A percentile compares a stretch with the other conserved stretches of the same genome.
Conservation (phyloP, 2,329 filamentous ascomycete genomes). For the Calycina herbarum region DNA sequence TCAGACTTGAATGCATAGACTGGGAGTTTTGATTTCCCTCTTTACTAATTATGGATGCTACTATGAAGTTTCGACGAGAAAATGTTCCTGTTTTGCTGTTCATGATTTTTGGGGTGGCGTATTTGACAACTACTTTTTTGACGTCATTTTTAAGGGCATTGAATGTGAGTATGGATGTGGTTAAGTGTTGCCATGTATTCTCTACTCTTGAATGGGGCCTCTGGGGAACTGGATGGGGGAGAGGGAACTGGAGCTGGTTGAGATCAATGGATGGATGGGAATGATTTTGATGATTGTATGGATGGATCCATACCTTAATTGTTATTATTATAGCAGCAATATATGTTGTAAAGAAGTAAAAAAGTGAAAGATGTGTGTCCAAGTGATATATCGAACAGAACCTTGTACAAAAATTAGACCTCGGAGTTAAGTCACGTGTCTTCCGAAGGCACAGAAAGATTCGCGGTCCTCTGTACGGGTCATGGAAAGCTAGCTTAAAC, state of each 20-base stretch:
- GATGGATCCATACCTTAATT: slow-evolving; percentile 4
- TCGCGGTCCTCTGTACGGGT: not conserved
- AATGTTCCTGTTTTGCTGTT: not conserved
- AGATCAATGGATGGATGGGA: not conserved
- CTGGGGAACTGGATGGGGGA: not conserved
- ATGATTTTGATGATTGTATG: not conserved
- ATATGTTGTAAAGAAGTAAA: slow-evolving; percentile 3
- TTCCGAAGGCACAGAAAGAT: not conserved
- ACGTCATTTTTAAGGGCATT: not conserved
- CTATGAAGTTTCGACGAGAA: not conserved
- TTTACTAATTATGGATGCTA: not conserved
- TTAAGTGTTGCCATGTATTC: not conserved
- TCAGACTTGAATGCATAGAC: not conserved
- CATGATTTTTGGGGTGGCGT: slow-evolving; percentile 5
- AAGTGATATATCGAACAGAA: not conserved
- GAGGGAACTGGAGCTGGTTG: not conserved
- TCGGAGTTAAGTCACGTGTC: not conserved
- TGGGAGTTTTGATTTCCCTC: not conserved
- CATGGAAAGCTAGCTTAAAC: slow-evolving; percentile 3
- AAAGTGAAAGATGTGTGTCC: not conserved
- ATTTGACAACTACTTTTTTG: not conserved
- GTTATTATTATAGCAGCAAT: not conserved
- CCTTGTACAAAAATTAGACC: slow-evolving; percentile 2
- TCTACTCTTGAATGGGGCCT: not conserved
- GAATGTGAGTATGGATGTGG: not conserved